These are phyloP conservation scores for Boechera stricta DNA, from an alignment of 345 rosid genomes.

Conservation along the genomic window DNA sequence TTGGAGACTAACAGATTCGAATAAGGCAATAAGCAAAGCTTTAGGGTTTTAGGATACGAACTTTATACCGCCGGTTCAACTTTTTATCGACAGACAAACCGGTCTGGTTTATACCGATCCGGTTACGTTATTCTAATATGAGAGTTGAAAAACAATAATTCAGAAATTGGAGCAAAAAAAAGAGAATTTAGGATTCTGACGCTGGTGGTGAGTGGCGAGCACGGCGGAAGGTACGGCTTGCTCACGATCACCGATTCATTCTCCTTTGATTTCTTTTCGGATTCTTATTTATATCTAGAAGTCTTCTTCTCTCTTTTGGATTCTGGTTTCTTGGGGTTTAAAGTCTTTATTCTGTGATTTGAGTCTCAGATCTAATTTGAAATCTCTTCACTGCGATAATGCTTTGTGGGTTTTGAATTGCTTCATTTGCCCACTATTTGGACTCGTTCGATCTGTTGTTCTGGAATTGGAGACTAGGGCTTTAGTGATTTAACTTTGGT, in stretches of 20 bases:
- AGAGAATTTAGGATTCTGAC: not conserved
- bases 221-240: constrained; percentile 30
- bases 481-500: constrained; percentile 19
- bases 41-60: constrained; percentile 43
- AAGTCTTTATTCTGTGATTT: not conserved
- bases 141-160: no score
- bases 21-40: not conserved
- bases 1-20: constrained; percentile 6
- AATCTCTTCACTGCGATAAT: not conserved
- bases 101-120: not conserved
- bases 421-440: not conserved
- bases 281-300: not conserved
- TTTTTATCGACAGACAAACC: not conserved
- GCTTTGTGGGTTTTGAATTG: constrained; percentile 10
- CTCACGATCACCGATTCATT: not conserved
- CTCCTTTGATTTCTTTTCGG: not conserved
- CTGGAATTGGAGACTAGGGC: constrained; percentile 1
- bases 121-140: constrained; percentile 11
- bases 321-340: not conserved
- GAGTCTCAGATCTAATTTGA: constrained; percentile 26
- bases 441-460: constrained; percentile 7
- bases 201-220: constrained; percentile 29
- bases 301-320: not conserved
- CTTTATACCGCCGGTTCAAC: not conserved
- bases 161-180: not conserved